Percentiles rank a stretch among this genome's conserved stretches.
Conservation (phyloP, 78 protist species). For the Planoprotostelium fungivorum region DNA sequence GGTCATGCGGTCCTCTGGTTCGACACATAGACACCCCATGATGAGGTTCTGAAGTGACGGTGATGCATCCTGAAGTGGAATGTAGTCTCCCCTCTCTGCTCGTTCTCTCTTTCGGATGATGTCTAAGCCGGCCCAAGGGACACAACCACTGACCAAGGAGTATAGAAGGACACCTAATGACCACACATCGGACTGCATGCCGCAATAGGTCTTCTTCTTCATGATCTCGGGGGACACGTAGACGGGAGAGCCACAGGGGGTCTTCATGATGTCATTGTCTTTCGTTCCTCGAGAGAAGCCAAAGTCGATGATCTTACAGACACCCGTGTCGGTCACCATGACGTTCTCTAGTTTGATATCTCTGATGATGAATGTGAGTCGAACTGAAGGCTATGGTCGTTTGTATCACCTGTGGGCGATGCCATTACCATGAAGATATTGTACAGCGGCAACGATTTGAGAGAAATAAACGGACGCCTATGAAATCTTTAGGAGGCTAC, state of each 20-base stretch:
- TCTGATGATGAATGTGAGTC: background rate
- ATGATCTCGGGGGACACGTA: constrained; percentile 60
- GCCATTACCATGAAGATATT: background rate
- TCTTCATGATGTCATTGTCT: constrained; percentile 2
- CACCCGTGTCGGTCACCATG: constrained; percentile 27
- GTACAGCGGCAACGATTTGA: constrained; percentile 7
- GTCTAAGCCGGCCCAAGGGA: too few relatives aligned
- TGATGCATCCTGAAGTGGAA: too few relatives aligned
- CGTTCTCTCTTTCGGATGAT: too few relatives aligned
- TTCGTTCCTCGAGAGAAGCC: constrained; percentile 18
- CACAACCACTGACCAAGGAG: constrained; percentile 57
- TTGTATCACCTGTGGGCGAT: constrained; percentile 61
- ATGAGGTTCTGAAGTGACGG: too few relatives aligned
- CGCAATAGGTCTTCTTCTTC: constrained; percentile 1
- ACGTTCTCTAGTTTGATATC: constrained; percentile 66
- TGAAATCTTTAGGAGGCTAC: too few relatives aligned
- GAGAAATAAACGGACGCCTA: too few relatives aligned
- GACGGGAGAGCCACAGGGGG: constrained; percentile 51
- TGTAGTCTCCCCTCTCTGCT: too few relatives aligned
- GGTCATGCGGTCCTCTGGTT: too few relatives aligned
- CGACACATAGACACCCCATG: too few relatives aligned
- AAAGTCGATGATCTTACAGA: constrained; percentile 61
- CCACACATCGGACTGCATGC: constrained; percentile 35
- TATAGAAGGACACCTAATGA: constrained; percentile 38
- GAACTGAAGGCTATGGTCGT: background rate